Base-by-base conservation (phyloP, 306 rosid genomes). In the Biancaea sappan region DNA sequence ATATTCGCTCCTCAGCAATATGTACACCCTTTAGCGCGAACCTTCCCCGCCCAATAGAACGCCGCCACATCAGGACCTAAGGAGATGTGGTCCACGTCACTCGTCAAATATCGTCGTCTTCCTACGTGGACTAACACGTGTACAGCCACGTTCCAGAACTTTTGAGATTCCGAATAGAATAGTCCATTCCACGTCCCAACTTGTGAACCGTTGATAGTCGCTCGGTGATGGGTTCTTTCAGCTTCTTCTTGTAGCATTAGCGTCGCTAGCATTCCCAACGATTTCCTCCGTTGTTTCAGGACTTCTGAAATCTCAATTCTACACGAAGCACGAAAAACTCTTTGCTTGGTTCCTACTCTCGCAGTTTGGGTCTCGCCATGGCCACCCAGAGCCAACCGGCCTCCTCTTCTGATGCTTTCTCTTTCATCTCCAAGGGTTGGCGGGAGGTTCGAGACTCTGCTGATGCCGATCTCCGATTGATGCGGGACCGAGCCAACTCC, bases 401-500 rank as follows among this genome's bases (percentile, higher is more conserved):
- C 46, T 32, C 88, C 8, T 79, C 94, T 14, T 58, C 97, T 11
- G 77, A 72, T 79, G 96, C 98, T 34, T 88, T 92, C 62, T 90
- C 99, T 41, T 95, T 95, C 65, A 52, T 95, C 8, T 90, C 97
- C 13, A 95, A 92, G 71, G 99, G 99, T 0, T 92, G 95, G 99
- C 76, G 91, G 52, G 98, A 92, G 75, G 96, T 94, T 76, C 91
- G 92, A 9, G 89, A 91, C 85, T 94, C 98, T 31, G 95, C 98
- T 1, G 95, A 94, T 47, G 99, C 99, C 70, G 99, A 95, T 87
- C 88, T 95, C 73, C 95, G 81, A 0, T 50, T 92, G 71, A 90
- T 95, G 89, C 82, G 80, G 24, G 93, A 87, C 88, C 90, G 99
- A 66, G 99, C 99, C 37, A 95, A 90, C 48, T 90, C 97, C 50